These are phyloP conservation scores for Endogone sp. DNA, from an alignment of 192 early-diverging fungal species.

Conservation along the genomic window DNA sequence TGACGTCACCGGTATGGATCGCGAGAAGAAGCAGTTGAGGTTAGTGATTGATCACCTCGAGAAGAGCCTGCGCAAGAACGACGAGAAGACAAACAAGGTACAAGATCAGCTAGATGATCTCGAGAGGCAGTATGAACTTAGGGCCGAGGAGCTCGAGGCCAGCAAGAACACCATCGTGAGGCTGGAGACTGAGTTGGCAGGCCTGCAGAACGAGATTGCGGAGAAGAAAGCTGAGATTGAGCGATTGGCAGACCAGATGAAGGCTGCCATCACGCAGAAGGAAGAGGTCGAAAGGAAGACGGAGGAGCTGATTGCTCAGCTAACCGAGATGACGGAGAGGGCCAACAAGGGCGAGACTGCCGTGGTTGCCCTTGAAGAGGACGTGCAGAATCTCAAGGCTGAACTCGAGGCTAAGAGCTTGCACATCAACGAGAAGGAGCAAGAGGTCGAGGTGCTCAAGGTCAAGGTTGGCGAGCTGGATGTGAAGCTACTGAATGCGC, in stretches of 20 bases:
- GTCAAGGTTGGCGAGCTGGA: not conserved
- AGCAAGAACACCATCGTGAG: conserved; percentile 10
- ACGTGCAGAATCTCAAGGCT: not conserved
- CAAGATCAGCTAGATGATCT: conserved; percentile 22
- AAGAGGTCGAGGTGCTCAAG: not conserved
- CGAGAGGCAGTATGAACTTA: conserved; percentile 14
- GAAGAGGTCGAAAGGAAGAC: conserved; percentile 2
- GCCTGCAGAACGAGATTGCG: conserved; percentile 4
- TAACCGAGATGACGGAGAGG: not conserved
- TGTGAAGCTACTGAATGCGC: not conserved
- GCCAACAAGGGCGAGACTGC: not conserved
- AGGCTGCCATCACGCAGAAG: conserved; percentile 4
- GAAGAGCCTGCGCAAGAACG: conserved; percentile 14
- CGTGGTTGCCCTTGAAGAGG: conserved; percentile 2
- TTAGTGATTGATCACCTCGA: conserved; percentile 21
- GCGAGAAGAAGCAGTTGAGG: conserved; percentile 24
- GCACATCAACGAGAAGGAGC: not conserved
- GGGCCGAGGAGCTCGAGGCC: conserved; percentile 25
- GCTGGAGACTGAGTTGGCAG: conserved; percentile 14
- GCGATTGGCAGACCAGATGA: not conserved
- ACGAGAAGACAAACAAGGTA: conserved; percentile 16
- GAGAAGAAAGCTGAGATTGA: conserved; percentile 2
- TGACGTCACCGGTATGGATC: conserved; percentile 18
- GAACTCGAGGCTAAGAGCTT: conserved; percentile 2
- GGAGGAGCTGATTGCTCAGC: conserved; percentile 7